phyloP scores from a whole-genome alignment of 495 filamentous ascomycete species.

The Zalerion maritima region DNA sequence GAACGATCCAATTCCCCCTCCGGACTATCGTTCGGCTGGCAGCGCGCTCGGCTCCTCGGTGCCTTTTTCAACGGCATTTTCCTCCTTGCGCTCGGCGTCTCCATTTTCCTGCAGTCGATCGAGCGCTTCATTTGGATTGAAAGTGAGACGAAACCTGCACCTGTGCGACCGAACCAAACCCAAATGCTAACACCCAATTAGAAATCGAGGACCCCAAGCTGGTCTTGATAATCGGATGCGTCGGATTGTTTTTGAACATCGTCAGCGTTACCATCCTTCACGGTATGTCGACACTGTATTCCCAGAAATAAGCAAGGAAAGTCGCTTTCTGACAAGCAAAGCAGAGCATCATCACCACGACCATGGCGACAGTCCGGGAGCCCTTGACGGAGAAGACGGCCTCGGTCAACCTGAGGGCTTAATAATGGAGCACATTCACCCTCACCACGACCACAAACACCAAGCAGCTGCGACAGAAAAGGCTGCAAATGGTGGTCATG shows the following conservation, averaged over 20 bases:
- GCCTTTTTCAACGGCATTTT: conserved; percentile 96
- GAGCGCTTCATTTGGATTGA: conserved; percentile 56
- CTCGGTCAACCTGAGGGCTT: not conserved
- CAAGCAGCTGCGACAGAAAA: too few species aligned
- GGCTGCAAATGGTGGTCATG: too few species aligned
- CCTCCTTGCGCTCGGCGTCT: conserved; percentile 74
- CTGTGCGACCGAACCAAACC: not conserved
- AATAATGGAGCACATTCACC: conserved; percentile 17
- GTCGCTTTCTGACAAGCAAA: too few species aligned
- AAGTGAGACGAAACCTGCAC: conserved; percentile 7
- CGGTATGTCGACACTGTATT: conserved; percentile 28
- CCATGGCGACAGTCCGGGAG: too few species aligned
- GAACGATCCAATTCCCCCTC: conserved; percentile 23
- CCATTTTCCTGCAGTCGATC: conserved; percentile 84
- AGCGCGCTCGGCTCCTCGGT: conserved; percentile 80
- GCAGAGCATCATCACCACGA: too few species aligned
- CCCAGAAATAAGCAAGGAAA: too few species aligned
- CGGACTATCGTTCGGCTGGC: conserved; percentile 51
- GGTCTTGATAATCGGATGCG: conserved; percentile 67
- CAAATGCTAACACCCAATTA: conserved; percentile 24
- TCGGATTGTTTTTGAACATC: conserved; percentile 71
- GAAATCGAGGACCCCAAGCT: conserved; percentile 59
- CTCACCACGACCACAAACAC: conserved; percentile 15
- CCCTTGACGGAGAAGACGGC: too few species aligned
- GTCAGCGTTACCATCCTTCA: conserved; percentile 72